Conservation (phyloP, 2,329 filamentous ascomycete genomes). For the Daldinia eschscholtzii region DNA sequence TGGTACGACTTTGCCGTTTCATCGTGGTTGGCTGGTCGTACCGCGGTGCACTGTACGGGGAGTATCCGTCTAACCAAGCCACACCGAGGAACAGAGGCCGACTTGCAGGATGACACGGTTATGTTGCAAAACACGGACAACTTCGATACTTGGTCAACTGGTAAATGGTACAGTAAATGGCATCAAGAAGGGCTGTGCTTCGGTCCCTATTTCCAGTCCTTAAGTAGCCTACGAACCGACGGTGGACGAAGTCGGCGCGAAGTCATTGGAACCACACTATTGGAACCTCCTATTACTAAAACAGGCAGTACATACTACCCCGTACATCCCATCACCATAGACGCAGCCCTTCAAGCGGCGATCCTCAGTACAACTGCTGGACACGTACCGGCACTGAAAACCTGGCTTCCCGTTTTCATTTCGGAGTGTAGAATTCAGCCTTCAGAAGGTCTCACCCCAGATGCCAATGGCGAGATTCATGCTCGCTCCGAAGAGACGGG, state of each 20-base stretch:
- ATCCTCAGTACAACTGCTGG: neutral
- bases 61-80: too few species aligned
- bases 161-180: too few species aligned
- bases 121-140: too few species aligned
- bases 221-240: neutral
- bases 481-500: neutral
- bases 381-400: neutral
- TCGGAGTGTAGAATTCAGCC: neutral
- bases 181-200: neutral
- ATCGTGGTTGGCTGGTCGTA: too few species aligned
- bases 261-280: neutral
- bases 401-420: neutral
- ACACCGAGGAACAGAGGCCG: too few species aligned
- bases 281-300: neutral
- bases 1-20: too few species aligned
- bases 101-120: too few species aligned
- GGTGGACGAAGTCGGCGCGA: neutral
- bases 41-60: too few species aligned
- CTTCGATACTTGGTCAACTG: too few species aligned
- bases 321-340: neutral
- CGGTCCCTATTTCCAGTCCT: neutral
- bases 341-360: neutral
- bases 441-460: neutral
- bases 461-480: neutral
- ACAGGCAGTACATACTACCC: neutral